These are phyloP conservation scores for Aspergillus conjunctus DNA, from an alignment of 495 filamentous ascomycete genomes.

Conservation along the genomic window DNA sequence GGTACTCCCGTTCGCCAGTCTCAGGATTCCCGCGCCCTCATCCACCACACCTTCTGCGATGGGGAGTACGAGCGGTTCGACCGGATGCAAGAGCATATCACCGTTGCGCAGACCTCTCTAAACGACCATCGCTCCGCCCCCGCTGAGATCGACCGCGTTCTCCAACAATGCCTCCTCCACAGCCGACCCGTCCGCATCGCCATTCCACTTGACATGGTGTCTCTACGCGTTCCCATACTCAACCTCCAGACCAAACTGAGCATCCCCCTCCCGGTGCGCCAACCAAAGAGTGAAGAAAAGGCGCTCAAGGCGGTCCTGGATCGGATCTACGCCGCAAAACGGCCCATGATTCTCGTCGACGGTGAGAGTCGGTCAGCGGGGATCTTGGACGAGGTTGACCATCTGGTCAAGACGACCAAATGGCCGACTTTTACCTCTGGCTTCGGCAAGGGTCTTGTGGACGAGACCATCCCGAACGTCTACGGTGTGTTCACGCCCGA, in stretches of 20 bases:
- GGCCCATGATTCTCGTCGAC: conserved; percentile 40
- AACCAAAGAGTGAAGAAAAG: conserved; percentile 10
- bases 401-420: conserved; percentile 25
- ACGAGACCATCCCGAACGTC: conserved; percentile 36
- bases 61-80: conserved; percentile 39
- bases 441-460: conserved; percentile 36
- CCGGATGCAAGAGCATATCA: conserved; percentile 37
- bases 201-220: conserved; percentile 45
- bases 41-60: conserved; percentile 48
- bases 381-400: conserved; percentile 26
- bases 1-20: conserved; percentile 44
- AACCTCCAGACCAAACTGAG: conserved; percentile 7
- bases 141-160: conserved; percentile 36
- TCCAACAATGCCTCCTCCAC: conserved; percentile 37
- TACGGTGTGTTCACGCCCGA: conserved; percentile 29
- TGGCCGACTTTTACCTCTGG: conserved; percentile 36
- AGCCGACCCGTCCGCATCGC: conserved; percentile 44
- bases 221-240: conserved; percentile 18
- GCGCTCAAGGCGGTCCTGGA: conserved; percentile 21
- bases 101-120: conserved; percentile 38
- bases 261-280: conserved; percentile 4
- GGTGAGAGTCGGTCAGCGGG: conserved; percentile 26
- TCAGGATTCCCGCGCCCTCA: conserved; percentile 27
- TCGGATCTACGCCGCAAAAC: conserved; percentile 29
- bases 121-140: conserved; percentile 31